Conservation (phyloP, 306 rosid species). For the Gynostemma pentaphyllum region DNA sequence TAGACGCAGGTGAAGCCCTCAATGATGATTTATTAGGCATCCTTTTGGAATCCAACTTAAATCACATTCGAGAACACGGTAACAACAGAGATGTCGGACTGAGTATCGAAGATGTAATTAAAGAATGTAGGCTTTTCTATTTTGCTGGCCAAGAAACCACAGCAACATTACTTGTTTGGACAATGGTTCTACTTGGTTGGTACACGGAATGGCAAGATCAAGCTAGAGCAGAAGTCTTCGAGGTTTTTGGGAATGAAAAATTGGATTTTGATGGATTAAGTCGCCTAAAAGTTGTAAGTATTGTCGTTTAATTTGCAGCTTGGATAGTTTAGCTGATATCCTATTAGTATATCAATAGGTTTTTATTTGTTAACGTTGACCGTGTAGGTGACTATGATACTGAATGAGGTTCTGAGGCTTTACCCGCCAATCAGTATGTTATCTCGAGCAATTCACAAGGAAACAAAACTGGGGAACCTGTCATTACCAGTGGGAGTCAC, state of each 20-base stretch:
- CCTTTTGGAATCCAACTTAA: no score
- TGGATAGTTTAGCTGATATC: no score
- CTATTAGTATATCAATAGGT: not conserved
- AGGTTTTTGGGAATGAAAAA: slow-evolving; percentile 21
- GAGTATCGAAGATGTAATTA: slow-evolving; percentile 24
- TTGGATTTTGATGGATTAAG: no score
- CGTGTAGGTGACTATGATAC: slow-evolving; percentile 52
- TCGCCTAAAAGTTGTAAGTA: slow-evolving; percentile 29
- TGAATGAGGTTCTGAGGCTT: slow-evolving; percentile 49
- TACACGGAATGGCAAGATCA: slow-evolving; percentile 50
- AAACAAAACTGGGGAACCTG: slow-evolving; percentile 20
- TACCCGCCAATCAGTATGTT: slow-evolving; percentile 18
- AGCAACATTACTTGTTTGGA: slow-evolving; percentile 25
- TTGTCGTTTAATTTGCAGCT: no score
- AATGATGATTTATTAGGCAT: slow-evolving; percentile 26
- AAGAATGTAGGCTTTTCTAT: slow-evolving; percentile 43
- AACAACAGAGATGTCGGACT: no score
- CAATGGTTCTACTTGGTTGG: no score
- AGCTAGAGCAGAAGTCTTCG: slow-evolving; percentile 32
- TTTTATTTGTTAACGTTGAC: no score
- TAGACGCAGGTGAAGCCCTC: not conserved
- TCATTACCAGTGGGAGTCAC: slow-evolving; percentile 21
- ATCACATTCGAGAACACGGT: no score
- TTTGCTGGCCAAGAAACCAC: slow-evolving; percentile 59
- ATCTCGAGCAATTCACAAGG: not conserved